Evolutionary conservation across 768 basidiomycete genomes (phyloP).

Genomic region (Trametopsis cervina): DNA sequence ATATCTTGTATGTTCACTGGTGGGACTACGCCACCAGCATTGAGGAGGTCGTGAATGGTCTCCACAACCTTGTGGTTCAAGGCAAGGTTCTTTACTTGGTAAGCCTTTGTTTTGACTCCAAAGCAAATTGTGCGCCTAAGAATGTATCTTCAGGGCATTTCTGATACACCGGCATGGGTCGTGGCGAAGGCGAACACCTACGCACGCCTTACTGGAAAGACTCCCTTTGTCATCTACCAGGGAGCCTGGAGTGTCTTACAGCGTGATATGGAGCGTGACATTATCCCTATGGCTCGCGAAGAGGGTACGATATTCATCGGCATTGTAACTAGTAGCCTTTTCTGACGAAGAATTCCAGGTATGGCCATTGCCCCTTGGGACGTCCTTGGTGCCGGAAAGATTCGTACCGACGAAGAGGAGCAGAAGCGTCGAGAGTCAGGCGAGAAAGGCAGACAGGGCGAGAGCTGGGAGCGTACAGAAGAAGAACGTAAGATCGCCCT

Average conservation of each 20-base stretch:
- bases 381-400: slow-evolving; percentile 33
- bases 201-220: slow-evolving; percentile 29
- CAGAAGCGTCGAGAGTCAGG: slow-evolving; percentile 22
- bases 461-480: slow-evolving; percentile 41
- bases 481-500: slow-evolving; percentile 34
- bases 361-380: slow-evolving; percentile 38
- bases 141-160: slow-evolving; percentile 10
- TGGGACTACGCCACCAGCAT: slow-evolving; percentile 39
- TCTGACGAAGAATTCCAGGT: slow-evolving; percentile 14
- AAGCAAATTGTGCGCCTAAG: background rate
- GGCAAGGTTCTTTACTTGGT: slow-evolving; percentile 35
- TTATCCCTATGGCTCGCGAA: slow-evolving; percentile 27
- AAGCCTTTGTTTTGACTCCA: background rate
- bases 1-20: slow-evolving; percentile 48
- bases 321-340: background rate
- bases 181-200: slow-evolving; percentile 33
- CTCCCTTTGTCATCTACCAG: slow-evolving; percentile 39
- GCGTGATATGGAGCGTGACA: slow-evolving; percentile 37
- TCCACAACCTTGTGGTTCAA: slow-evolving; percentile 32
- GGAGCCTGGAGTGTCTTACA: slow-evolving; percentile 27
- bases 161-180: slow-evolving; percentile 31
- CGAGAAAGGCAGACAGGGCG: slow-evolving; percentile 30
- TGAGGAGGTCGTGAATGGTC: slow-evolving; percentile 35
- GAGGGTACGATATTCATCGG: slow-evolving; percentile 22
- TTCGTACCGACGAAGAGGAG: slow-evolving; percentile 34